Conservation (phyloP, 2,329 filamentous ascomycete species). For the Lachnellula arida region DNA sequence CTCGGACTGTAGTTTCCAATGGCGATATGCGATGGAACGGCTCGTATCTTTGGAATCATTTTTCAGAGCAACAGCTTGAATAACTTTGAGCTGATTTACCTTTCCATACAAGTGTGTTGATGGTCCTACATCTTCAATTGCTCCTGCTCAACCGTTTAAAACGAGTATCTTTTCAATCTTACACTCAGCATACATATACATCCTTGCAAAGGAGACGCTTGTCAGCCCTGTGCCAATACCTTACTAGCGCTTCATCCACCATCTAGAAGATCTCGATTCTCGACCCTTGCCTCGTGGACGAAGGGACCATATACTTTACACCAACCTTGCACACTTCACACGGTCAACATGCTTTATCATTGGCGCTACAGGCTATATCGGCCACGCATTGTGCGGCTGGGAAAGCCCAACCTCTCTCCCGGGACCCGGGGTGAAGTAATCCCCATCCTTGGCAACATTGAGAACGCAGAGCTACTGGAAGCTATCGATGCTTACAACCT, state of each 20-base stretch:
- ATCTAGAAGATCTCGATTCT: not conserved
- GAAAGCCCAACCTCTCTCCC: slow-evolving; percentile 31
- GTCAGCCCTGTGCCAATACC: too few relatives aligned
- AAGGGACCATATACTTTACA: not conserved
- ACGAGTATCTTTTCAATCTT: too few relatives aligned
- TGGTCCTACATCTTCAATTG: too few relatives aligned
- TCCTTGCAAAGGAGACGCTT: too few relatives aligned
- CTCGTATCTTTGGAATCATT: not conserved
- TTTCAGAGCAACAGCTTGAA: not conserved
- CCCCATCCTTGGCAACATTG: slow-evolving; percentile 28
- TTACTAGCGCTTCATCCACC: not conserved
- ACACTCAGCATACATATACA: too few relatives aligned
- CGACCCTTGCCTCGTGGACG: not conserved
- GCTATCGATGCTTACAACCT: slow-evolving; percentile 28
- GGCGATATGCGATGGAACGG: not conserved
- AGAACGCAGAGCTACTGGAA: slow-evolving; percentile 15
- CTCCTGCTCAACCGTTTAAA: too few relatives aligned
- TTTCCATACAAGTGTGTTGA: not conserved
- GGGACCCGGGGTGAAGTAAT: slow-evolving; percentile 31
- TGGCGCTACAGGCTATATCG: slow-evolving; percentile 51
- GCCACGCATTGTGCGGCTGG: slow-evolving; percentile 41
- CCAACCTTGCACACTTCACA: not conserved
- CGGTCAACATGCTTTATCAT: slow-evolving; percentile 42
- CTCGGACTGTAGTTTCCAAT: not conserved
- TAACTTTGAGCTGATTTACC: not conserved